phyloP scores from a whole-genome alignment of 495 filamentous ascomycete species.

The Aspergillus indologenus region DNA sequence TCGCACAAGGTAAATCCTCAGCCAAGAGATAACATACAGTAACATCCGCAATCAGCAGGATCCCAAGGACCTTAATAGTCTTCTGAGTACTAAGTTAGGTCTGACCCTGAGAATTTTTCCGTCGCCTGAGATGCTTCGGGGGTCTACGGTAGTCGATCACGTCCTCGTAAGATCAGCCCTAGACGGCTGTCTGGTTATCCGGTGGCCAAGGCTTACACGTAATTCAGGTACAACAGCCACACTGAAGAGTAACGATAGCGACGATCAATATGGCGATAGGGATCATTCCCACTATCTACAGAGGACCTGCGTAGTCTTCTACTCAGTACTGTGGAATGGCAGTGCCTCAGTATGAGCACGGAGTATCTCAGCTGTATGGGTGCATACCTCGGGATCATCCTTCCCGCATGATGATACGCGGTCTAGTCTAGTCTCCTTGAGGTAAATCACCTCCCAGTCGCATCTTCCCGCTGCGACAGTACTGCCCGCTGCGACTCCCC shows the following conservation, averaged over 20 bases:
- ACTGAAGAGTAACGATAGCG: neutral
- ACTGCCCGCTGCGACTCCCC: too few species aligned
- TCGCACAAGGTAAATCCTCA: neutral
- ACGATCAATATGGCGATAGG: conserved; percentile 1
- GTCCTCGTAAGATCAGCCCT: conserved; percentile 16
- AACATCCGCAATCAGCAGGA: neutral
- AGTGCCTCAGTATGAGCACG: too few species aligned
- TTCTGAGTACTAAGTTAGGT: neutral
- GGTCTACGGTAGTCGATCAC: too few species aligned
- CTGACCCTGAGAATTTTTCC: conserved; percentile 5
- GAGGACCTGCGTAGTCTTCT: too few species aligned
- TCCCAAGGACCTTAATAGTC: neutral
- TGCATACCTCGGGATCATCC: conserved; percentile 13
- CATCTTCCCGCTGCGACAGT: neutral
- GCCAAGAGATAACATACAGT: conserved; percentile 3
- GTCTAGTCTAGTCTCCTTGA: conserved; percentile 7
- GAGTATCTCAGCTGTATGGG: too few species aligned
- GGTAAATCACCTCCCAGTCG: neutral
- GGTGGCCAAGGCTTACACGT: conserved; percentile 7
- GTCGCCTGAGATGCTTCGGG: conserved; percentile 11
- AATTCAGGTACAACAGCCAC: neutral
- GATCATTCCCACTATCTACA: neutral
- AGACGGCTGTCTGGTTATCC: conserved; percentile 15
- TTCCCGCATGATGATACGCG: conserved; percentile 7
- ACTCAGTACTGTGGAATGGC: too few species aligned